These are phyloP conservation scores for Trichoderma afroharzianum DNA, from an alignment of 2,329 filamentous ascomycete species.

Conservation along the genomic window DNA sequence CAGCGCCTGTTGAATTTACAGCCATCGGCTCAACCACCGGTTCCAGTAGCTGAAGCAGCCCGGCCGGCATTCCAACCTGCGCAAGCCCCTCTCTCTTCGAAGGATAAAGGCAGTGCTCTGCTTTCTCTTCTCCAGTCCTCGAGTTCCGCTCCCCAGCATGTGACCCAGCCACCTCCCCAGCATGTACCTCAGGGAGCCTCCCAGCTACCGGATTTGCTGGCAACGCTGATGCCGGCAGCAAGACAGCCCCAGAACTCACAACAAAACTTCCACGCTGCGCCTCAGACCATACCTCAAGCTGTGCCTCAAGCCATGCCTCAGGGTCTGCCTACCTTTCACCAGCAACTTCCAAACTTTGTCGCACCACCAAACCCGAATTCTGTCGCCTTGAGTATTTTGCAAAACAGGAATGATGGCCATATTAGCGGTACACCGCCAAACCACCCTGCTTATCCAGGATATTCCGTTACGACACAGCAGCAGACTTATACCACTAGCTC, in stretches of 20 bases:
- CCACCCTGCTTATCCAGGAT: constrained; percentile 9
- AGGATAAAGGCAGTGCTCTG: constrained; percentile 49
- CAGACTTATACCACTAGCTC: constrained; percentile 24
- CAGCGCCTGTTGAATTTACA: constrained; percentile 55
- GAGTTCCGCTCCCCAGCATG: constrained; percentile 21
- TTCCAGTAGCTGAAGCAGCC: neutral
- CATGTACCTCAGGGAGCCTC: constrained; percentile 19
- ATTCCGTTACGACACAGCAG: constrained; percentile 24
- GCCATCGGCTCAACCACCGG: constrained; percentile 46
- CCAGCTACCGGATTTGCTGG: constrained; percentile 46
- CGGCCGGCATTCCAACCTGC: neutral
- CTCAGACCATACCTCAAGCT: constrained; percentile 38
- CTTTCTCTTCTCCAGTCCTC: constrained; percentile 50
- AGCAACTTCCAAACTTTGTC: constrained; percentile 33
- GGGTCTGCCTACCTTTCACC: constrained; percentile 31
- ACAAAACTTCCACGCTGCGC: constrained; percentile 46
- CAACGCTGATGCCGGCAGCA: constrained; percentile 30
- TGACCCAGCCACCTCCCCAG: constrained; percentile 19
- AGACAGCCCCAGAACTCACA: constrained; percentile 56
- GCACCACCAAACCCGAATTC: constrained; percentile 23
- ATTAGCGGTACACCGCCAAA: constrained; percentile 20
- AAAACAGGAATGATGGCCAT: constrained; percentile 17
- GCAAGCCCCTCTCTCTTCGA: constrained; percentile 22
- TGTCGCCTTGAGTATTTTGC: neutral
- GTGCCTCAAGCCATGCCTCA: constrained; percentile 37